Base-by-base conservation (phyloP, 2,329 filamentous ascomycete species). In the Pyrenochaeta sp. region DNA sequence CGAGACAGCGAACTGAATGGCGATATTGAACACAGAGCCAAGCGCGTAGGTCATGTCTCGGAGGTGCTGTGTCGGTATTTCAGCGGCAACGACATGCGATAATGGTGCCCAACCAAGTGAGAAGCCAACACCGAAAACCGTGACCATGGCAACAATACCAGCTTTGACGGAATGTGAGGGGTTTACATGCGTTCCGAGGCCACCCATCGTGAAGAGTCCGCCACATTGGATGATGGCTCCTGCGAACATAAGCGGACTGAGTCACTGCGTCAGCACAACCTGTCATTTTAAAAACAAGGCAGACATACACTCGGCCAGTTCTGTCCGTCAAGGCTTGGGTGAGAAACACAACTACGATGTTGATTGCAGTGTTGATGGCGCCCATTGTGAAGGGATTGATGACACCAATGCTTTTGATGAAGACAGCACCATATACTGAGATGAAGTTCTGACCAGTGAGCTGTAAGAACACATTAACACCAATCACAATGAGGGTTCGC, bases 1-100 rank as follows among this genome's bases (percentile, higher is more conserved):
- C 0, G 67, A 68, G 1, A 75, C 70, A 2, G 65, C 67, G 41
- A 71, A 71, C 15, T 50, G 41, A 14, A 55, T 46, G 17, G 33
- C 30, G 31, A 51, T 51, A 41, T 55, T 51, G 30, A 55, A 51
- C 12, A 47, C 10, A 9, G 43, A 35, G 23, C 52, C 52, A 7
- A 55, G 35, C 14, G 42, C 47, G 17, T 51, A 51, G 4, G 47
- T 51, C 32, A 51, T 37, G 21, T 55, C 47, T 12, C 52, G 52
- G 11, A 55, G 43, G n/a, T 37, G 42, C 21, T 47, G 52, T 4
- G 52, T 44, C 1, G 52, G 47, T 12, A 55, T 51, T 23, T 55
- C 52, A 23, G 42, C 47, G 6, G 47, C 37, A 14, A 55, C 47
- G 9, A 55, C 47, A 30, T 55, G 47, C 14, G 35, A 47, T 2